Evolutionary conservation across 495 filamentous ascomycete genomes (phyloP), one percentile per base, ranked within the genome.

Genomic region (Astrothelium macrocarpum): DNA sequence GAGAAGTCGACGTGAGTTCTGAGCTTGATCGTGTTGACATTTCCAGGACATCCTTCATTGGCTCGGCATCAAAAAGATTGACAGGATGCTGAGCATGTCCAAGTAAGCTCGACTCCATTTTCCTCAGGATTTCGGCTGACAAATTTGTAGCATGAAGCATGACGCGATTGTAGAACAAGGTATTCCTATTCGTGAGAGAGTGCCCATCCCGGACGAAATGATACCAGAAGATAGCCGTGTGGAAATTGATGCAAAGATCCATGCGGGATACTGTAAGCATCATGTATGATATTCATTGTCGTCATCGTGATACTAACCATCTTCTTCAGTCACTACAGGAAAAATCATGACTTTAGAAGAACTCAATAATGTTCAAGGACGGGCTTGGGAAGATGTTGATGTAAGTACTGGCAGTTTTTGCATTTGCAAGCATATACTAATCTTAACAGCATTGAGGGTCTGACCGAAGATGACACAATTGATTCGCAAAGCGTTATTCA

Each of bases 231-330:
- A 98, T 77, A 95, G 90, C 60, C 83, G 94, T 60, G 94, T 98
- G 16, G 94, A 98, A 76, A 98, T 98, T 71, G 94, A 98, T 77
- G 94, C 94, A 32, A 98, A 96, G 80, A 97, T 98, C 73, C 92
- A 94, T 67, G 91, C 93, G 31, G 93, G 94, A 25, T 97, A 90
- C 75, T 91, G 78, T 79, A 66, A 70, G 73, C 67, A 28, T 23
- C 4, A 26, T 36, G 14, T 10, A 20, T 36, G 2, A 18, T 28
- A 63, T 64, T 65, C 68, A n/a, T n/a, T 31, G 16, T 60, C 64
- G 62, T 63, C 53, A 25, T 29, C 25, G 7, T 5, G 25, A 3
- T 43, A 59, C 36, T 61, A 20, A 61, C 53, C 61, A 14, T 29
- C 59, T 23, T 28, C 58, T 62, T 26, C 60, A 76, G 73, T 78